Conservation (phyloP, 1,284 basidiomycete genomes). For the Apiotrichum domesticum region DNA sequence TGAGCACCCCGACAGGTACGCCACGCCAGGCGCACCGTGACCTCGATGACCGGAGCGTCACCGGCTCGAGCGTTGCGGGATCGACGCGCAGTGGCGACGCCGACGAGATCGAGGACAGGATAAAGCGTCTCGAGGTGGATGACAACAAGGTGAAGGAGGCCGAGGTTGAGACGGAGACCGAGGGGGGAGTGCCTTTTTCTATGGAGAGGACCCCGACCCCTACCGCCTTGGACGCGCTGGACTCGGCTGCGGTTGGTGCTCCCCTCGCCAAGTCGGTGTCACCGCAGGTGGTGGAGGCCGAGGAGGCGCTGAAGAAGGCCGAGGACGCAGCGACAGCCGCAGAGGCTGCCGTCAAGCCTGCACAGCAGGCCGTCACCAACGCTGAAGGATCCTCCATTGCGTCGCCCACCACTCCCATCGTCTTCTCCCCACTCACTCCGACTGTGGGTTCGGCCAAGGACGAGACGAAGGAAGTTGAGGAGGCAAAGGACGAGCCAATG, state of each 20-base stretch:
- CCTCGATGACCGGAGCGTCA: conserved; percentile 22
- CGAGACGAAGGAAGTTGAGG: neutral
- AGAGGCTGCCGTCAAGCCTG: too few relatives aligned
- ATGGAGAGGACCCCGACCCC: neutral
- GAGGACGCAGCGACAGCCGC: neutral
- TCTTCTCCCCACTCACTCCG: too few relatives aligned
- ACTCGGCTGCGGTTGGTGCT: neutral
- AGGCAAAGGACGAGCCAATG: neutral
- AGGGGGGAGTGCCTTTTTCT: neutral
- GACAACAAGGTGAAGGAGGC: neutral
- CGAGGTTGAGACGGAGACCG: neutral
- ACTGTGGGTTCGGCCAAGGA: neutral
- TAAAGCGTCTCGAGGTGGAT: neutral
- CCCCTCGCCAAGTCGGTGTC: neutral
- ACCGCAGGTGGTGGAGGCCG: conserved; percentile 13
- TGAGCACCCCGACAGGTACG: conserved; percentile 39
- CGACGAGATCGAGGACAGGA: conserved; percentile 5
- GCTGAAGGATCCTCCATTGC: too few relatives aligned
- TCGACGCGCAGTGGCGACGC: conserved; percentile 1
- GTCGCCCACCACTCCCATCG: neutral
- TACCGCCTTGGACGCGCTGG: neutral
- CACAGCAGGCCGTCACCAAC: too few relatives aligned
- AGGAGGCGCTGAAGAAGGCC: conserved; percentile 9
- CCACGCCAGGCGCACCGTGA: conserved; percentile 32
- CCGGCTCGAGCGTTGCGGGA: conserved; percentile 11